Percentiles rank a stretch among this genome's conserved stretches.
Evolutionary conservation across 2,329 filamentous ascomycete genomes (phyloP).

Genomic region (Lachnellula hyalina): DNA sequence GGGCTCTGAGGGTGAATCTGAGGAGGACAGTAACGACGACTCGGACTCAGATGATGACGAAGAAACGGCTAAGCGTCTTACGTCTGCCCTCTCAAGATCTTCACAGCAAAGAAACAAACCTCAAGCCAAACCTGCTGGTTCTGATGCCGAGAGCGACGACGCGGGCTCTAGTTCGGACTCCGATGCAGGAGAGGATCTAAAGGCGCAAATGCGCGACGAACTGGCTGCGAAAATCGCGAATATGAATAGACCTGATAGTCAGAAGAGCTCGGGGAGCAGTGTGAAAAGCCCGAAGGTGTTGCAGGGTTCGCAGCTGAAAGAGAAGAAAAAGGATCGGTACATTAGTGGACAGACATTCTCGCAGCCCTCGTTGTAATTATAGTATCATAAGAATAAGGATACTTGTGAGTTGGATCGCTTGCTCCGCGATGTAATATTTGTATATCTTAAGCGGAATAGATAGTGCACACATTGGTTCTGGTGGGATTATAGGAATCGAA

Average conservation of each 20-base stretch:
- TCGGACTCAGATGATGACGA: conserved; percentile 1
- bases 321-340: conserved; percentile 14
- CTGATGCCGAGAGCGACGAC: not conserved
- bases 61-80: conserved; percentile 1
- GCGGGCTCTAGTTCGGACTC: conserved; percentile 1
- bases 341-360: conserved; percentile 10
- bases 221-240: conserved; percentile 5
- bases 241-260: not conserved
- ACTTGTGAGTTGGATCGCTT: too few species aligned
- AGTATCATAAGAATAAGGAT: too few species aligned
- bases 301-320: not conserved
- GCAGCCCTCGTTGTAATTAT: not conserved
- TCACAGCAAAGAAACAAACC: not conserved
- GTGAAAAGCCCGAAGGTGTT: conserved; percentile 5
- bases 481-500: too few species aligned
- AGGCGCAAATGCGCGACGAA: not conserved
- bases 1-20: conserved; percentile 13
- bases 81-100: not conserved
- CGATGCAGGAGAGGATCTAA: conserved; percentile 5
- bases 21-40: not conserved
- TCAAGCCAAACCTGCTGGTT: not conserved
- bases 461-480: too few species aligned
- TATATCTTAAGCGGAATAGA: too few species aligned
- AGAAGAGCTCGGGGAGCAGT: not conserved
- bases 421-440: too few species aligned